These are phyloP conservation scores for Microdochium bolleyi DNA, from an alignment of 2,329 filamentous ascomycete species.

Conservation along the genomic window DNA sequence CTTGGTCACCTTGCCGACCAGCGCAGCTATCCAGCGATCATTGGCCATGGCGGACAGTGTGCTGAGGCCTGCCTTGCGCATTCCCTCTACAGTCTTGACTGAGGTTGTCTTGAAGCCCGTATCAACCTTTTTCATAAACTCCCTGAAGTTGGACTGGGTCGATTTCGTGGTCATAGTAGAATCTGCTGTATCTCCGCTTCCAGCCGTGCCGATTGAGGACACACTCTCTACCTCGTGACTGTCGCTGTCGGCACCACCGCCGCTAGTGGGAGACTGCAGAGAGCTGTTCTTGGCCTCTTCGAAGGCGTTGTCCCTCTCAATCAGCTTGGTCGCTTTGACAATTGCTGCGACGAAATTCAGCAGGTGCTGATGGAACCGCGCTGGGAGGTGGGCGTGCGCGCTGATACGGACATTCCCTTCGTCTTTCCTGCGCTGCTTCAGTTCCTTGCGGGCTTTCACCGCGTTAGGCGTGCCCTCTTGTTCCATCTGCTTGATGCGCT, in stretches of 20 bases:
- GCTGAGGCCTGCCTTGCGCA: slow-evolving; percentile 35
- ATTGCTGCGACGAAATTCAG: slow-evolving; percentile 45
- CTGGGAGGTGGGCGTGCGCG: slow-evolving; percentile 39
- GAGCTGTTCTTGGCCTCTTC: background rate
- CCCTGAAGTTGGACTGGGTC: slow-evolving; percentile 12
- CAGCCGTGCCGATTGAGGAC: background rate
- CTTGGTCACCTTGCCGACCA: slow-evolving; percentile 33
- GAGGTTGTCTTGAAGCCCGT: slow-evolving; percentile 20
- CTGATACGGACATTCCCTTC: slow-evolving; percentile 37
- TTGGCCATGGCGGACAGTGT: slow-evolving; percentile 30
- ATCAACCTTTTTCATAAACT: slow-evolving; percentile 19
- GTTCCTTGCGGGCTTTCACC: slow-evolving; percentile 27
- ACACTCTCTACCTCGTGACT: background rate
- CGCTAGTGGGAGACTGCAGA: background rate
- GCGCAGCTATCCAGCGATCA: slow-evolving; percentile 44
- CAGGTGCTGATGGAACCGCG: slow-evolving; percentile 39
- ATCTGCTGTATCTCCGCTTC: slow-evolving; percentile 2
- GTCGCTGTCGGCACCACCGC: background rate
- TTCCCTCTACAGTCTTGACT: slow-evolving; percentile 19
- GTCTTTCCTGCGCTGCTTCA: slow-evolving; percentile 33
- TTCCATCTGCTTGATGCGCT: slow-evolving; percentile 8
- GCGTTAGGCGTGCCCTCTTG: slow-evolving; percentile 33
- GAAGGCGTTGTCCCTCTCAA: slow-evolving; percentile 37
- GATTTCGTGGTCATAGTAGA: slow-evolving; percentile 6
- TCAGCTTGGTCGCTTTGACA: slow-evolving; percentile 49